Evolutionary conservation across 345 rosid genomes (phyloP).

Genomic region (Limnanthes douglasii): DNA sequence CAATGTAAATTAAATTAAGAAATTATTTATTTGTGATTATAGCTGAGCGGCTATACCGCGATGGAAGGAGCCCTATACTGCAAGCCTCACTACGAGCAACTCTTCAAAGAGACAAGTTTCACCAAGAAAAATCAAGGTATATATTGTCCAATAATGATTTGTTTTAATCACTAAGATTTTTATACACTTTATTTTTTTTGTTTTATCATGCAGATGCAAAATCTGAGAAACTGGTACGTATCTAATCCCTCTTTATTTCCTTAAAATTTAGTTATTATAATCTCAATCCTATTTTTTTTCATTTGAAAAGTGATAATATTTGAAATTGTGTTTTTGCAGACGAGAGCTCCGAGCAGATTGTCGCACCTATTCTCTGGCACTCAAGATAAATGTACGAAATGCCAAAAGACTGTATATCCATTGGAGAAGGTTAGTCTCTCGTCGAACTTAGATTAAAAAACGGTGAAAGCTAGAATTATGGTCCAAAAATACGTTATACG

Average conservation of each 20-base stretch:
- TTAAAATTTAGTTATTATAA: too few relatives aligned
- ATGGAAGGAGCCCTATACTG: slow-evolving; percentile 42
- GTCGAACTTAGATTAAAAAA: too few relatives aligned
- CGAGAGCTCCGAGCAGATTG: slow-evolving; percentile 29
- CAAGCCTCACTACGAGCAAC: slow-evolving; percentile 58
- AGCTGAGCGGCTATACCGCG: slow-evolving; percentile 38
- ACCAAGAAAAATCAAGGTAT: slow-evolving; percentile 21
- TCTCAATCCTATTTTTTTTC: too few relatives aligned
- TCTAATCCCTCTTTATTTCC: background rate
- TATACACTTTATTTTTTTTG: background rate
- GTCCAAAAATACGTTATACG: too few relatives aligned
- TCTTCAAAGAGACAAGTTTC: slow-evolving; percentile 30
- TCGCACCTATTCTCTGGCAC: slow-evolving; percentile 32
- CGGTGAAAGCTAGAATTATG: too few relatives aligned
- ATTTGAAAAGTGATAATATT: background rate
- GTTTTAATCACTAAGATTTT: background rate
- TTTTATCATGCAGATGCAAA: slow-evolving; percentile 12
- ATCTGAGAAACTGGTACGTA: slow-evolving; percentile 7
- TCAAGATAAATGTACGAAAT: slow-evolving; percentile 28
- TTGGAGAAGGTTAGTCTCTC: slow-evolving; percentile 46
- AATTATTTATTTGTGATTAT: background rate
- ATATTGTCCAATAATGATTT: background rate
- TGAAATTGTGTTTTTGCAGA: slow-evolving; percentile 7
- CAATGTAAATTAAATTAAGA: background rate
- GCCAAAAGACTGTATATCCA: slow-evolving; percentile 34